Evolutionary conservation across 108 stramenopile species (phyloP).

Genomic region (Nitzschia inconspicua): DNA sequence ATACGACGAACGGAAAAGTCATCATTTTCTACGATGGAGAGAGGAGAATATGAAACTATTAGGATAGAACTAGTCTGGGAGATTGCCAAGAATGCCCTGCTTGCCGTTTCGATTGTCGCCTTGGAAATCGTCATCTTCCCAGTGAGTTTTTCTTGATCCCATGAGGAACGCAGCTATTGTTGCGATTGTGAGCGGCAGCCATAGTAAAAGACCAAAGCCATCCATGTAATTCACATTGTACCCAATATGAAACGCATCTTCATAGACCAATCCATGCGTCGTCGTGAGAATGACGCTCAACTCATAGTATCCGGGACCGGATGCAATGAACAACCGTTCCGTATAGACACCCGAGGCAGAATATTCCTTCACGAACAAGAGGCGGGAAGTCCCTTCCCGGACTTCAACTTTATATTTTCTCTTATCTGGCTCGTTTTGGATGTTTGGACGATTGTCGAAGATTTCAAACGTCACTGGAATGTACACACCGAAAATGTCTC

Average conservation of each 20-base stretch:
- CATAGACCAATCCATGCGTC: conserved; percentile 75
- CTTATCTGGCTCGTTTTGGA: conserved; percentile 51
- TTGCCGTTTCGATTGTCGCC: conserved; percentile 24
- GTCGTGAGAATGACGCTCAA: conserved; percentile 52
- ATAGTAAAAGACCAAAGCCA: conserved; percentile 57
- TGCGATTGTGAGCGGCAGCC: conserved; percentile 62
- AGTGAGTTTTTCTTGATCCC: conserved; percentile 42
- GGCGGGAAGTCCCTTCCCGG: conserved; percentile 54
- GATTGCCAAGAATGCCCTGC: conserved; percentile 39
- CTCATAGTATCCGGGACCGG: conserved; percentile 71
- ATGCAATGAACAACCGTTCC: conserved; percentile 67
- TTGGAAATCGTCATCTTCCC: conserved; percentile 68
- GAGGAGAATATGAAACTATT: too few species aligned
- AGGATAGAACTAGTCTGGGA: conserved; percentile 4
- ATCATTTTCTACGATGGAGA: too few species aligned
- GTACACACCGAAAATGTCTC: conserved; percentile 75
- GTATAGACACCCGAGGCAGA: conserved; percentile 64
- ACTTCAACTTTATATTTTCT: conserved; percentile 67
- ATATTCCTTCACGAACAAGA: conserved; percentile 44
- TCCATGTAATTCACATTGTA: conserved; percentile 83
- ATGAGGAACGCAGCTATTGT: conserved; percentile 24
- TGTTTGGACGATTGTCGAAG: conserved; percentile 75
- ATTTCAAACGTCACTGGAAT: conserved; percentile 78
- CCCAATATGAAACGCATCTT: conserved; percentile 75
- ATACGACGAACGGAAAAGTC: too few species aligned